phyloP scores from a whole-genome alignment of 1,139 yeast genomes.

The Suhomyces wounanorum region DNA sequence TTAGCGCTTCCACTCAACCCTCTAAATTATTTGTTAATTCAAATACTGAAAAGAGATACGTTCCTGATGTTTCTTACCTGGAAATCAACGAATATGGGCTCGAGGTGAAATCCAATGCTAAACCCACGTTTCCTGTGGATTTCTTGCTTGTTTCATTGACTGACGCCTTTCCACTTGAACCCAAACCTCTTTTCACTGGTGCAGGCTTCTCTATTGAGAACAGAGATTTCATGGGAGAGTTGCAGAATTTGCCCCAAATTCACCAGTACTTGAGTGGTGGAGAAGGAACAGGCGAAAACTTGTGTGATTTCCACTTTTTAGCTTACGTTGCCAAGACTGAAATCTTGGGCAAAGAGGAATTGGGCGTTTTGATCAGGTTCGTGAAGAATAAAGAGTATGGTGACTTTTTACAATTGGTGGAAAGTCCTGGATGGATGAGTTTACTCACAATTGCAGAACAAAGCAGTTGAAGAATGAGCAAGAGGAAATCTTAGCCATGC shows the following conservation, averaged over 20 bases:
- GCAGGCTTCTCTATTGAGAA: conserved; percentile 70
- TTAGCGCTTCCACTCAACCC: conserved; percentile 89
- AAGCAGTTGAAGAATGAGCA: conserved; percentile 8
- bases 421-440: conserved; percentile 77
- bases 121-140: conserved; percentile 96
- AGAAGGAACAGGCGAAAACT: conserved; percentile 42
- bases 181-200: conserved; percentile 50
- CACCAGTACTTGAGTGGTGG: conserved; percentile 45
- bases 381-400: conserved; percentile 40
- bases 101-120: conserved; percentile 85
- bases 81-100: conserved; percentile 86
- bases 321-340: conserved; percentile 56
- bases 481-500: too few species aligned
- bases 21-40: conserved; percentile 80
- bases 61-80: conserved; percentile 90
- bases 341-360: conserved; percentile 55
- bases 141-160: conserved; percentile 84
- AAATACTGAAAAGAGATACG: conserved; percentile 71
- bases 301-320: conserved; percentile 74
- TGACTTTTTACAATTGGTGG: conserved; percentile 56
- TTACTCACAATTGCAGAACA: conserved; percentile 59
- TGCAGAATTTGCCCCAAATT: conserved; percentile 59
- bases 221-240: conserved; percentile 70
- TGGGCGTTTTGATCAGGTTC: conserved; percentile 45
- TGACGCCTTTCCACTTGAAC: conserved; percentile 84